Percentiles rank a stretch among this genome's conserved stretches.
Evolutionary conservation across 2,329 filamentous ascomycete species (phyloP).

Genomic region (Ceratocystis lukuohia): DNA sequence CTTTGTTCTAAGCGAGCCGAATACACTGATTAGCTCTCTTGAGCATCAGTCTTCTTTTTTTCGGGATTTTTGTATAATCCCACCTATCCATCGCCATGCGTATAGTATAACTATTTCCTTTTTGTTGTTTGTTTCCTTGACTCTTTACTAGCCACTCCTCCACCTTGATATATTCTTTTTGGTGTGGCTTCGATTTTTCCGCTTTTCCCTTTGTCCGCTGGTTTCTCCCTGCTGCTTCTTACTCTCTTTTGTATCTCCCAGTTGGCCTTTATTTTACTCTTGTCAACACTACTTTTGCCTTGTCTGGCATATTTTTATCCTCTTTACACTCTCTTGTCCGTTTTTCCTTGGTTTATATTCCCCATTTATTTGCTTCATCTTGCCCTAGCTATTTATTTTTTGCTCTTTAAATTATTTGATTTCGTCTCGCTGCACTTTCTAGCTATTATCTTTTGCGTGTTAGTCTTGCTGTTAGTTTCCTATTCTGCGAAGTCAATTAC

Average conservation of each 20-base stretch:
- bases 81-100: not conserved
- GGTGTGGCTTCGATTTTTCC: not conserved
- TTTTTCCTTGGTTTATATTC: conserved; percentile 9
- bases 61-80: not conserved
- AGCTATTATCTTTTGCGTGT: not conserved
- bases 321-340: not conserved
- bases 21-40: too few species aligned
- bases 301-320: not conserved
- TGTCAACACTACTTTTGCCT: not conserved
- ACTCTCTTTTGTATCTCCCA: not conserved
- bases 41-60: too few species aligned
- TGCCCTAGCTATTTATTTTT: not conserved
- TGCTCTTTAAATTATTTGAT: not conserved
- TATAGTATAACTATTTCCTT: conserved; percentile 13
- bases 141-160: not conserved
- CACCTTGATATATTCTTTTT: not conserved
- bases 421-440: not conserved
- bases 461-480: not conserved
- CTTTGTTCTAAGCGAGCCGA: too few species aligned
- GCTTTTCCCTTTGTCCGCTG: not conserved
- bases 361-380: not conserved
- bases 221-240: not conserved
- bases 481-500: not conserved
- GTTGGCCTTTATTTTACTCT: not conserved
- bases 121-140: conserved; percentile 10